Evolutionary conservation across 805 yeast genomes (phyloP), one percentile per base, ranked within the genome.

Genomic region (Metschnikowia similis): DNA sequence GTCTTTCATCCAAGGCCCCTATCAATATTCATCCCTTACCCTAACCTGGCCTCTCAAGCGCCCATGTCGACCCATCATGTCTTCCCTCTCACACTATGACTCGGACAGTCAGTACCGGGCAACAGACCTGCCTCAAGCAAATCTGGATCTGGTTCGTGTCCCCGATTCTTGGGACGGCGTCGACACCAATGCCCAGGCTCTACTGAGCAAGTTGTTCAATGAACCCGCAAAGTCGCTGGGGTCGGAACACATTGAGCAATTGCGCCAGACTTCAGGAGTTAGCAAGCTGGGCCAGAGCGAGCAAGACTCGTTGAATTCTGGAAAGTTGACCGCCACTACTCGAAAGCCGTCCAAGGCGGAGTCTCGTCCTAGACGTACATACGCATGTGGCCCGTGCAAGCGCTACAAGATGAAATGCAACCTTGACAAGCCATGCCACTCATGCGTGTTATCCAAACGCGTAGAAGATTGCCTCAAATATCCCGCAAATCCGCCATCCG

Each of bases 331-430:
- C 2, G 41, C 21, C 4, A 13, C 29, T 5, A 16, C 31, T n/a
- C 21, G 32, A 10, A 41, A 41, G n/a, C 11, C 30, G 8, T 14
- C 6, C 27, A 27, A 28, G 8, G 32, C 28, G 8, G 52, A 52
- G 46, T 17, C 50, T 21, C 55, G 57, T 1, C 35, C 52, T n/a
- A 62, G 83, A 51, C 64, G 83, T 39, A 74, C 80, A n/a, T 79
- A 79, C 57, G 74, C 75, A 48, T 80, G 84, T 59, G 83, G 82
- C 1, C 82, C 81, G 2, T 80, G 84, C 55, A 77, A 77, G 55
- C 60, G 66, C n/a, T 73, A 75, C 49, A 79, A 80, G 59, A 76
- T 78, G 57, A 77, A 77, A 56, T 80, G 84, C 62, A 81, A 80
- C 54, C 69, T 76, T 49, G 57, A 65, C 41, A 63, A 64, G 7